Conservation (phyloP, 108 stramenopile species). For the Epithemia pelagica region DNA sequence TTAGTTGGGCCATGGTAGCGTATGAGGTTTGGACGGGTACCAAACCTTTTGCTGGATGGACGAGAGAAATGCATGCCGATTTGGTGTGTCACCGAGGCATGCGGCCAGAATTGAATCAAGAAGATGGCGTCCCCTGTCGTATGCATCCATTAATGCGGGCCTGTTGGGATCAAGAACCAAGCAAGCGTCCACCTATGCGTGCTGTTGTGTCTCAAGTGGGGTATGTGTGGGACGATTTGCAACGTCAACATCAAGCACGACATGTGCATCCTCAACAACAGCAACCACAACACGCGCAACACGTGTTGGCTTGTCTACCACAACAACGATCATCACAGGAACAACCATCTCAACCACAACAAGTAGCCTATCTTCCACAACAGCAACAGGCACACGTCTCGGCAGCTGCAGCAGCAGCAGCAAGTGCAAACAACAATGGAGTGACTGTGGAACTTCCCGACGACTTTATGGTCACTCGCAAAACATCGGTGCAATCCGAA, state of each 20-base stretch:
- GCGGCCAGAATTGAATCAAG: conserved; percentile 24
- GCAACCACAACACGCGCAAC: neutral
- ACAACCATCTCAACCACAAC: conserved; percentile 14
- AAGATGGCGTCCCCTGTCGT: conserved; percentile 3
- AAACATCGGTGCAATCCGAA: neutral
- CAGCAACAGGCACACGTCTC: conserved; percentile 7
- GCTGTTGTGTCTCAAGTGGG: conserved; percentile 17
- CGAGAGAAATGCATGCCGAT: conserved; percentile 66
- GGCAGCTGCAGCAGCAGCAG: neutral
- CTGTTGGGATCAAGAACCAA: conserved; percentile 20
- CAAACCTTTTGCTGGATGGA: conserved; percentile 63
- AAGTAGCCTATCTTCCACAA: conserved; percentile 11
- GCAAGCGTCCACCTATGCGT: conserved; percentile 17
- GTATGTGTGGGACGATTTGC: neutral
- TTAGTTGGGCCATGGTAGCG: conserved; percentile 55
- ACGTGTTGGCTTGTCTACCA: neutral
- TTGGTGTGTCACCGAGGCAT: conserved; percentile 43
- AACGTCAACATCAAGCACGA: neutral
- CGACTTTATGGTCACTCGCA: neutral
- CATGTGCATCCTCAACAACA: neutral
- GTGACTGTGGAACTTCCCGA: conserved; percentile 1
- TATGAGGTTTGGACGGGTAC: conserved; percentile 54
- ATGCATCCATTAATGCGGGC: conserved; percentile 22
- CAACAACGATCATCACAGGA: neutral
- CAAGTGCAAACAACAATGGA: neutral